phyloP scores from a whole-genome alignment of 1,139 yeast genomes.

The Sugiyamaella japonica region DNA sequence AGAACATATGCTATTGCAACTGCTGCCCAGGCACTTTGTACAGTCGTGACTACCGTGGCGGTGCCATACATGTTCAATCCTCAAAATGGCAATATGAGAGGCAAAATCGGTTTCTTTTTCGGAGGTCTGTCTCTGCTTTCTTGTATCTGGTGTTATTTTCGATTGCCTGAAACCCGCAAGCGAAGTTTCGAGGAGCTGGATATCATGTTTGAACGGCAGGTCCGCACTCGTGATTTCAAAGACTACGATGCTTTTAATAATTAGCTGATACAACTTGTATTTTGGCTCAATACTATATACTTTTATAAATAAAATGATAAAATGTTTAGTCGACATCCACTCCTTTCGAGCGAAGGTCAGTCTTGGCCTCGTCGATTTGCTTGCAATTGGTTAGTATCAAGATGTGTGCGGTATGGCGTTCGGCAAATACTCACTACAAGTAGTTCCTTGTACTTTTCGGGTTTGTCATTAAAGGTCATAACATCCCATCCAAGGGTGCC shows the following conservation, averaged over 20 bases:
- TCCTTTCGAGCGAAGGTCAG: slow-evolving; percentile 57
- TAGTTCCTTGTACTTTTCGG: slow-evolving; percentile 65
- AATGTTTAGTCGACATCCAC: slow-evolving; percentile 48
- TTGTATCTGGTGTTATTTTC: slow-evolving; percentile 49
- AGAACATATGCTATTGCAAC: slow-evolving; percentile 59
- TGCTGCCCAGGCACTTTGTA: slow-evolving; percentile 46
- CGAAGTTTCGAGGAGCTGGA: slow-evolving; percentile 64
- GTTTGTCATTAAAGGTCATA: slow-evolving; percentile 69
- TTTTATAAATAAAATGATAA: neutral
- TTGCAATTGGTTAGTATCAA: slow-evolving; percentile 17
- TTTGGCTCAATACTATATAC: neutral
- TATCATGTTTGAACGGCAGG: slow-evolving; percentile 31
- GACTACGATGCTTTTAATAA: slow-evolving; percentile 18
- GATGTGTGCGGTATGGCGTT: too few species aligned
- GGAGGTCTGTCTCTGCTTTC: slow-evolving; percentile 49
- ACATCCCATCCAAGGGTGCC: slow-evolving; percentile 73
- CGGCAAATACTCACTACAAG: slow-evolving; percentile 43
- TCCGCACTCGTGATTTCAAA: slow-evolving; percentile 26
- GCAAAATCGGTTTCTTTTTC: slow-evolving; percentile 61
- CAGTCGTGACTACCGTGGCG: slow-evolving; percentile 48
- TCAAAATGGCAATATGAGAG: slow-evolving; percentile 57
- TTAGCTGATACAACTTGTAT: neutral
- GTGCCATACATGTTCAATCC: slow-evolving; percentile 64
- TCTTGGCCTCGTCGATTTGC: slow-evolving; percentile 68
- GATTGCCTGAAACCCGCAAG: slow-evolving; percentile 59